Evolutionary conservation across 257 asterid species (phyloP), one percentile per base, ranked within the genome.

Genomic region (Thymus mandschuricus): DNA sequence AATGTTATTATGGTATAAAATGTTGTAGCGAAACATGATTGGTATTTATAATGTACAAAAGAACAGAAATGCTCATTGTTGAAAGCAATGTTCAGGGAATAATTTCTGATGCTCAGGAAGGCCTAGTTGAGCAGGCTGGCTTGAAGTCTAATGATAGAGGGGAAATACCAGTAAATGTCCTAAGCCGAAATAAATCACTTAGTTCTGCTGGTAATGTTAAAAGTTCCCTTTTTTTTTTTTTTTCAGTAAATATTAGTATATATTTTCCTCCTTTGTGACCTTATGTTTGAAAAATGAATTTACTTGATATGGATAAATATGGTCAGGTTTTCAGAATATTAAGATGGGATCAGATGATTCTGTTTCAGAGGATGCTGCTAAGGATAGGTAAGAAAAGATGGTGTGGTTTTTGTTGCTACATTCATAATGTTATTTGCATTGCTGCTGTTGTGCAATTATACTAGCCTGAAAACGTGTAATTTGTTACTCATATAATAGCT

Each of bases 371-470:
- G 94, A 81, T 66, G 82, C 73, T 70, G 69, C 85, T 34, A 82
- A 78, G 83, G 96, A 92, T 50, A 77, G 91, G 98, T 89, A 76
- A 75, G 89, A 64, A 70, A 21, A 15, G 54, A 66, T 50, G 27
- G 35, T 76, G 43, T 50, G 58, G 15, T 12, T 50, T 67, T 31
- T 61, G 40, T 8, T 30, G 51, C 50, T 64, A 34, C 58, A 8
- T 38, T 68, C 12, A 51, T 49, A 51, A 67, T 28, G 28, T 43
- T 15, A n/a, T 51, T 43, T 29, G 66, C 29, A 28, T 73, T 21
- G 58, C 57, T 69, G 56, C 46, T 74, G 13, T 21, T 69, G 34
- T 33, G 28, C 7, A 64, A 28, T 38, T 30, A 28, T 64, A 10
- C 65, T n/a, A 34, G 30, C 60, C 43, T 69, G 2, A 2, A 38